Conservation (phyloP, 257 asterid species). For the Scutellaria galericulata region DNA sequence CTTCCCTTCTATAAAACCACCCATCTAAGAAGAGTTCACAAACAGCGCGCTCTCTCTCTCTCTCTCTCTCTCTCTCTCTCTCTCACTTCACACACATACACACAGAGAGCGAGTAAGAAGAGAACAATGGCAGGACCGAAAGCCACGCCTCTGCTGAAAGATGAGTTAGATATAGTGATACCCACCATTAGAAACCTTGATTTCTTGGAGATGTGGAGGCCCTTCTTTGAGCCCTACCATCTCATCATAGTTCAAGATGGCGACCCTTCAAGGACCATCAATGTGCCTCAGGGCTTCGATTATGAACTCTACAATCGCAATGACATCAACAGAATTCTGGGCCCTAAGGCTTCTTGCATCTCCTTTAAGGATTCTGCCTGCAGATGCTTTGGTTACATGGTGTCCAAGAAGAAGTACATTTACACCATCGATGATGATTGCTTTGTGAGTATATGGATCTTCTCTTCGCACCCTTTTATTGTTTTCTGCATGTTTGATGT, state of each 20-base stretch:
- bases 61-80: constrained; percentile 24
- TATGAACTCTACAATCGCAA: constrained; percentile 77
- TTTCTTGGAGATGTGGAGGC: constrained; percentile 87
- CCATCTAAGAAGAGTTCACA: neutral
- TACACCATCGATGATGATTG: constrained; percentile 86
- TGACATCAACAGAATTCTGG: constrained; percentile 77
- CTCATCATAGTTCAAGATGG: constrained; percentile 83
- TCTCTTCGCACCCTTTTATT: neutral
- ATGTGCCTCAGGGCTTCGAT: constrained; percentile 72
- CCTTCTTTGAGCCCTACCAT: constrained; percentile 76
- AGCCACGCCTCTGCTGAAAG: constrained; percentile 63
- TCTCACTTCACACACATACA: constrained; percentile 1
- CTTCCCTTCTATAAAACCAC: constrained; percentile 30
- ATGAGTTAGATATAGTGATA: constrained; percentile 77
- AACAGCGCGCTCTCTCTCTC: neutral
- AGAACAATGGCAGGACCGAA: constrained; percentile 49
- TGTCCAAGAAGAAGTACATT: constrained; percentile 85
- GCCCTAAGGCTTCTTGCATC: constrained; percentile 84
- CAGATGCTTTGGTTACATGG: constrained; percentile 79
- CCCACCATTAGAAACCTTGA: constrained; percentile 84
- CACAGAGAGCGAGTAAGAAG: neutral
- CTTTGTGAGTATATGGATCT: constrained; percentile 55
- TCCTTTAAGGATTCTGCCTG: constrained; percentile 86
- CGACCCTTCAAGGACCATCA: constrained; percentile 66
- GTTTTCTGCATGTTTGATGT: neutral